Conservation (phyloP, 2,329 filamentous ascomycete species). For the Neospermospora avenae region DNA sequence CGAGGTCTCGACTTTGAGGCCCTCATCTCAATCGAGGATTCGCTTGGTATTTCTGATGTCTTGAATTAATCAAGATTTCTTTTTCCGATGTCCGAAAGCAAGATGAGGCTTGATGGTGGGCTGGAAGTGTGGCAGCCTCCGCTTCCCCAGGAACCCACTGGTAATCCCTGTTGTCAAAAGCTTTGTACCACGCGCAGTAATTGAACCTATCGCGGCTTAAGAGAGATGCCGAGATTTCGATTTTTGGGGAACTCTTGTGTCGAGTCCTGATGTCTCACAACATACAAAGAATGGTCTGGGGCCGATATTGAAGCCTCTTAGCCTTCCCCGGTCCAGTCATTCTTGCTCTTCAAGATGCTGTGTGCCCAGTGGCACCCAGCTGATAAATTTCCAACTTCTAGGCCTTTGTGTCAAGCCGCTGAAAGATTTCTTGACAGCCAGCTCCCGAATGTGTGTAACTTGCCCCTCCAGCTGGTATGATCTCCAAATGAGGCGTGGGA, state of each 20-base stretch:
- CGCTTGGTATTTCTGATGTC: background rate
- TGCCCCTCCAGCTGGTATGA: background rate
- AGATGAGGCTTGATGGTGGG: background rate
- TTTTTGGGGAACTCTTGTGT: background rate
- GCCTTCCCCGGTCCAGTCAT: background rate
- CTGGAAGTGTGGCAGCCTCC: background rate
- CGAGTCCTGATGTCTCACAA: background rate
- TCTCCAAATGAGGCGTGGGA: background rate
- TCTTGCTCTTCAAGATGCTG: background rate
- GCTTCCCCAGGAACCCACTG: background rate
- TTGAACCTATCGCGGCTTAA: background rate
- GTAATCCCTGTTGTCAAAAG: background rate
- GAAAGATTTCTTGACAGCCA: background rate
- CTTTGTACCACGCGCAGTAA: background rate
- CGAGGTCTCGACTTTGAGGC: background rate
- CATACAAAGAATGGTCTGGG: background rate
- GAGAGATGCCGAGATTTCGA: background rate
- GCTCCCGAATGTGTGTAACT: slow-evolving; percentile 6
- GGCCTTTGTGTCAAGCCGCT: background rate
- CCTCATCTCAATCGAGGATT: background rate
- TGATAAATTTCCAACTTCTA: background rate
- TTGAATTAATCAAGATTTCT: background rate
- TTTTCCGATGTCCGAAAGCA: background rate
- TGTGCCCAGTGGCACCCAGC: background rate
- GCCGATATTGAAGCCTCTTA: background rate